These are phyloP conservation scores for Cercospora citrullina DNA, from an alignment of 2,329 filamentous ascomycete species.

Conservation along the genomic window DNA sequence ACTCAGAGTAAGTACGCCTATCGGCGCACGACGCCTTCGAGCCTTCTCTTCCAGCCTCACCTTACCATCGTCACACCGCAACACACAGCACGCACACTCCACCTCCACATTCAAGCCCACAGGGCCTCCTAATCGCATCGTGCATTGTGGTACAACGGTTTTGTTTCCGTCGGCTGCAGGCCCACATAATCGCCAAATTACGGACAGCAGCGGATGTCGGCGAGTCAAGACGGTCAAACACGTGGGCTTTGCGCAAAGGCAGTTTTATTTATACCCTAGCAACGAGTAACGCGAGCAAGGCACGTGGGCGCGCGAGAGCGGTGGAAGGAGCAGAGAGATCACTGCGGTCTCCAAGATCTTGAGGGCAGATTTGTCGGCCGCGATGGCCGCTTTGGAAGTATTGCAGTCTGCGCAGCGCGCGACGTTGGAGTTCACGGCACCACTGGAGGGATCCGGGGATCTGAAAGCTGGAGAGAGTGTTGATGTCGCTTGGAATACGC, in stretches of 20 bases:
- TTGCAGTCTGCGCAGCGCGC: constrained; percentile 15
- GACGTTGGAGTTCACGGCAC: constrained; percentile 14
- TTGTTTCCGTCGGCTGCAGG: background rate
- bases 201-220: background rate
- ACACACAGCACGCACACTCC: background rate
- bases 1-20: background rate
- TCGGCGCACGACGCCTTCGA: background rate
- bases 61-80: background rate
- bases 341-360: background rate
- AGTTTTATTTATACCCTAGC: background rate
- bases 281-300: background rate
- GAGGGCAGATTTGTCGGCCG: background rate
- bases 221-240: background rate
- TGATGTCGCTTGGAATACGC: constrained; percentile 23
- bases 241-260: background rate
- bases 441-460: background rate
- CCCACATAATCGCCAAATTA: background rate
- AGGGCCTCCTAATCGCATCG: background rate
- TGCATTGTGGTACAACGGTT: background rate
- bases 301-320: background rate
- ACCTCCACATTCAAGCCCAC: background rate
- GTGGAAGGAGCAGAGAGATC: background rate
- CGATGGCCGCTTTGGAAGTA: constrained; percentile 17
- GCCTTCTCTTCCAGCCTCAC: background rate
- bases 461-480: constrained; percentile 6